phyloP scores from a whole-genome alignment of 768 basidiomycete genomes.

The Kwoniella newhampshirensis region DNA sequence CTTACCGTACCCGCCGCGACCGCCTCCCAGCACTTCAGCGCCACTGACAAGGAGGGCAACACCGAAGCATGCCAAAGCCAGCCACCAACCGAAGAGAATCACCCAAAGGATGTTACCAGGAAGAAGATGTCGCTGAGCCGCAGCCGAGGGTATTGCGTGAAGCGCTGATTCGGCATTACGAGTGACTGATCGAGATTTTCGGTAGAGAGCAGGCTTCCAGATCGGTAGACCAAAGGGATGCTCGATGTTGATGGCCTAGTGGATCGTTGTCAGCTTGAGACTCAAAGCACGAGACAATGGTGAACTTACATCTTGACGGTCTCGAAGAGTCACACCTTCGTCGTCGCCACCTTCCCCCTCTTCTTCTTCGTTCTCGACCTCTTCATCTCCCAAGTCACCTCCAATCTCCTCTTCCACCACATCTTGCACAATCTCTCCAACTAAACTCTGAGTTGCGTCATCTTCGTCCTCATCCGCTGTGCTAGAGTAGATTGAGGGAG shows the following conservation, averaged over 20 bases:
- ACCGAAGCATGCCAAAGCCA: constrained; percentile 68
- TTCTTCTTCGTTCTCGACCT: constrained; percentile 41
- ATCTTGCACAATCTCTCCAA: constrained; percentile 45
- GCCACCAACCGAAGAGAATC: constrained; percentile 88
- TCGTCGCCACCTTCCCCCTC: constrained; percentile 58
- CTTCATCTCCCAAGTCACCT: constrained; percentile 24
- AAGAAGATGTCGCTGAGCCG: constrained; percentile 86
- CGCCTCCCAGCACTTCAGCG: constrained; percentile 69
- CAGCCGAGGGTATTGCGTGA: constrained; percentile 86
- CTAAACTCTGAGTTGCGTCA: constrained; percentile 21
- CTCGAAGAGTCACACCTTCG: constrained; percentile 87
- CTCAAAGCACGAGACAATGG: neutral
- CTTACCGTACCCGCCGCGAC: constrained; percentile 73
- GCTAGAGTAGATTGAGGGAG: constrained; percentile 36
- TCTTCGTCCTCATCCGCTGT: constrained; percentile 47
- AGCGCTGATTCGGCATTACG: constrained; percentile 93
- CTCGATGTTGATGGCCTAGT: constrained; percentile 80
- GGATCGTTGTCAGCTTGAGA: constrained; percentile 7
- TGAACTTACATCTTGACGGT: constrained; percentile 85
- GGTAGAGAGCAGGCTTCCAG: constrained; percentile 99
- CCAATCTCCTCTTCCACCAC: constrained; percentile 35
- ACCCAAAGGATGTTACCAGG: constrained; percentile 95
- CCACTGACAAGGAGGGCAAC: constrained; percentile 69
- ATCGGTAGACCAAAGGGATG: constrained; percentile 99
- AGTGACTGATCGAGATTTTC: constrained; percentile 93